phyloP scores from a whole-genome alignment of 2,329 filamentous ascomycete genomes.

The Ophiocordyceps unilateralis region DNA sequence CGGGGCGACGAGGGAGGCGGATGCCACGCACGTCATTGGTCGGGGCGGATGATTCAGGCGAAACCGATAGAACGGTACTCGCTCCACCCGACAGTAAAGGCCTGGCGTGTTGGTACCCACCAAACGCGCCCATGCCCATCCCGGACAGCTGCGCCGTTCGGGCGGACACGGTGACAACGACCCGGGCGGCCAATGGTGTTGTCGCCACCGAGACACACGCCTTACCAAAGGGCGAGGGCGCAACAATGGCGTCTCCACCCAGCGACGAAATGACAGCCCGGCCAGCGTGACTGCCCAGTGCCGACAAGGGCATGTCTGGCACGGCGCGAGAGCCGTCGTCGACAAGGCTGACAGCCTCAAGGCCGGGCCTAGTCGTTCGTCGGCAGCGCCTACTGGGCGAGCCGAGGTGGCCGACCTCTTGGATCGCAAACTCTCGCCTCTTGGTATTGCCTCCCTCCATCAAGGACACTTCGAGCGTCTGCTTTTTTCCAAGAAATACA shows the following conservation, averaged over 20 bases:
- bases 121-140: not conserved
- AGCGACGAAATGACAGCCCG: slow-evolving; percentile 6
- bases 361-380: too few species aligned
- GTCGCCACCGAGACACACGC: not conserved
- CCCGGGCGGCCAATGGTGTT: not conserved
- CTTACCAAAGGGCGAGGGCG: not conserved
- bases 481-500: too few species aligned
- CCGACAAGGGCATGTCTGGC: not conserved
- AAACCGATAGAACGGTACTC: not conserved
- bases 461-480: too few species aligned
- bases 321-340: slow-evolving; percentile 1
- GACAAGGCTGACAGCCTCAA: not conserved
- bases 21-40: not conserved
- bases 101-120: too few species aligned
- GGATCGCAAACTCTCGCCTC: too few species aligned
- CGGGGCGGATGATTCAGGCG: not conserved
- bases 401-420: too few species aligned
- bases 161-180: not conserved
- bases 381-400: too few species aligned
- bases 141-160: too few species aligned
- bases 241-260: slow-evolving; percentile 4
- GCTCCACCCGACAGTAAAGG: too few species aligned
- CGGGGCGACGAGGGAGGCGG: not conserved
- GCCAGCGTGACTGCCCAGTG: slow-evolving; percentile 7
- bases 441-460: too few species aligned